Percentiles rank a stretch among this genome's conserved stretches.
Evolutionary conservation across 1,284 basidiomycete species (phyloP).

Genomic region (Ustilago hordei): DNA sequence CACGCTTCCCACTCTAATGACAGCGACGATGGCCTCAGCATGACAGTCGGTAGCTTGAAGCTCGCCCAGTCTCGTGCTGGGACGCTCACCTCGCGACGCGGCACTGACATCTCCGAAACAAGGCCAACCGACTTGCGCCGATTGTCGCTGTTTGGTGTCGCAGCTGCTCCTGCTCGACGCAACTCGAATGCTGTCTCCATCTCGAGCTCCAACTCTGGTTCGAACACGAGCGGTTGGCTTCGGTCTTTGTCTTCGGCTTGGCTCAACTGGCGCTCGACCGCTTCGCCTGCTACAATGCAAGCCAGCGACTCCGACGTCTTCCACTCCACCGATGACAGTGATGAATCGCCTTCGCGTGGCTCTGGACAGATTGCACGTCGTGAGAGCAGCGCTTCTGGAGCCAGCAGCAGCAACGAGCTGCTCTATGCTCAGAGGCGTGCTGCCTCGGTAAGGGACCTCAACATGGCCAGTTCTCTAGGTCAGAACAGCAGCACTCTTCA

Average conservation of each 20-base stretch:
- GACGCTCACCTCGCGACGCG: constrained; percentile 16
- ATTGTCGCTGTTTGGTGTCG: constrained; percentile 42
- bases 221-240: constrained; percentile 50
- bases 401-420: constrained; percentile 28
- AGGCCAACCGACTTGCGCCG: constrained; percentile 27
- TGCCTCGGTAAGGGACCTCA: constrained; percentile 25
- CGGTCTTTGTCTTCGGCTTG: constrained; percentile 54
- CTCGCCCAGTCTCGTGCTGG: constrained; percentile 45
- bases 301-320: constrained; percentile 39
- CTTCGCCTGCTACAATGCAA: constrained; percentile 39
- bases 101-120: constrained; percentile 21
- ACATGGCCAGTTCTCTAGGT: constrained; percentile 18
- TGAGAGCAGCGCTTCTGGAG: constrained; percentile 35
- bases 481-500: constrained; percentile 17
- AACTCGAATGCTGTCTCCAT: constrained; percentile 46
- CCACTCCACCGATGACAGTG: constrained; percentile 35
- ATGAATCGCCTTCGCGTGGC: constrained; percentile 32
- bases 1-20: constrained; percentile 3
- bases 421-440: constrained; percentile 40
- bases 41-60: constrained; percentile 54
- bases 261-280: constrained; percentile 47
- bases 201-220: constrained; percentile 40
- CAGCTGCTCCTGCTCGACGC: constrained; percentile 27
- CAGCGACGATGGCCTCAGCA: constrained; percentile 30
- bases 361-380: constrained; percentile 22